phyloP scores from a whole-genome alignment of 2,329 filamentous ascomycete species.

The Bipolaris cookei region DNA sequence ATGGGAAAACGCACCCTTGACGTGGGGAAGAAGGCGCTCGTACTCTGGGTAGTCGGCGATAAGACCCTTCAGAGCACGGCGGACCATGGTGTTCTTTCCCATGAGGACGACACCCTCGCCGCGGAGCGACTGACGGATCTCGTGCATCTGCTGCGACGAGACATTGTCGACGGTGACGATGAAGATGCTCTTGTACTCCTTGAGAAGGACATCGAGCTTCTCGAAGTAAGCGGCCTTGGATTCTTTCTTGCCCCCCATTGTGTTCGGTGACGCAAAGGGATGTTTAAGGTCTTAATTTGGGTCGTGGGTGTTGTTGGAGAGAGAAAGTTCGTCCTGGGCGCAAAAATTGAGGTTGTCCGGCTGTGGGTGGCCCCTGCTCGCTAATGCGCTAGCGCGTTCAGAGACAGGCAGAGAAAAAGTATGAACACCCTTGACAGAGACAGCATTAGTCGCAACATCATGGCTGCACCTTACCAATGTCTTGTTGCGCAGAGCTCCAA shows the following conservation, averaged over 20 bases:
- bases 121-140: slow-evolving; percentile 93
- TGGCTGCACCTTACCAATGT: slow-evolving; percentile 52
- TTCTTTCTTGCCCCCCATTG: slow-evolving; percentile 97
- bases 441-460: slow-evolving; percentile 23
- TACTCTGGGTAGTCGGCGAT: slow-evolving; percentile 90
- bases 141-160: slow-evolving; percentile 99
- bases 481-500: slow-evolving; percentile 35
- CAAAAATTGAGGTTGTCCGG: slow-evolving; percentile 34
- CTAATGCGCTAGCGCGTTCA: slow-evolving; percentile 23
- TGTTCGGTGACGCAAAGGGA: slow-evolving; percentile 94
- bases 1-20: slow-evolving; percentile 67
- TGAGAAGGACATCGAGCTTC: slow-evolving; percentile 97
- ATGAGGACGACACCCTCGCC: slow-evolving; percentile 94
- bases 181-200: slow-evolving; percentile 98
- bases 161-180: slow-evolving; percentile 95
- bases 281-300: slow-evolving; percentile 84
- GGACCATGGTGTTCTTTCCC: slow-evolving; percentile 99
- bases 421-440: slow-evolving; percentile 9
- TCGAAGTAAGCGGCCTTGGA: slow-evolving; percentile 99
- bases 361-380: slow-evolving; percentile 32
- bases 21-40: slow-evolving; percentile 93
- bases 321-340: slow-evolving; percentile 20
- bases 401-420: slow-evolving; percentile 18
- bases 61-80: slow-evolving; percentile 97
- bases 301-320: slow-evolving; percentile 32